Evolutionary conservation across 306 rosid species (phyloP).

Genomic region (Alnus glutinosa): DNA sequence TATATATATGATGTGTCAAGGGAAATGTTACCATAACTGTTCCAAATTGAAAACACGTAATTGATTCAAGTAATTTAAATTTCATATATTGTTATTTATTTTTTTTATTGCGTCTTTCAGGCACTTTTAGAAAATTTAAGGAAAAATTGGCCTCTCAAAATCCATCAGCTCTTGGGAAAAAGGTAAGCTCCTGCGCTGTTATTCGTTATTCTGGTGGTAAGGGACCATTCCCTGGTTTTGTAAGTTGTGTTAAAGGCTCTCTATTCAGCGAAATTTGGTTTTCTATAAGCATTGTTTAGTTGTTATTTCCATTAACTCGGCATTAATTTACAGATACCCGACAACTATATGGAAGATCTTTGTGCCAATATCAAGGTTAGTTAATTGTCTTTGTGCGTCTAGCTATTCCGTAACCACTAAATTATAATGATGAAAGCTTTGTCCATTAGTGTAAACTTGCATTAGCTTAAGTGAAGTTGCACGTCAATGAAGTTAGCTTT

Average conservation of each 20-base stretch:
- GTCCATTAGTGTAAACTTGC: neutral
- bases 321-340: constrained; percentile 51
- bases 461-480: neutral
- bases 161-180: constrained; percentile 56
- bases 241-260: constrained; percentile 2
- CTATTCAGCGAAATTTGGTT: neutral
- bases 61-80: neutral
- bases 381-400: neutral
- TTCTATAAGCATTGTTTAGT: neutral
- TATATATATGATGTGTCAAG: neutral
- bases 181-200: constrained; percentile 44
- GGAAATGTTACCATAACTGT: neutral
- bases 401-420: neutral
- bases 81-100: neutral
- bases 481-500: neutral
- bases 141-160: constrained; percentile 61
- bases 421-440: neutral
- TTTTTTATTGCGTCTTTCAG: constrained; percentile 42
- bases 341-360: constrained; percentile 58
- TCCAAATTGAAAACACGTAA: neutral
- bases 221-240: constrained; percentile 10
- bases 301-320: constrained; percentile 22
- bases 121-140: constrained; percentile 76
- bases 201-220: constrained; percentile 3
- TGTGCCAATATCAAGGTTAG: constrained; percentile 76